phyloP scores from a whole-genome alignment of 768 basidiomycete species.

The Bullera alba region DNA sequence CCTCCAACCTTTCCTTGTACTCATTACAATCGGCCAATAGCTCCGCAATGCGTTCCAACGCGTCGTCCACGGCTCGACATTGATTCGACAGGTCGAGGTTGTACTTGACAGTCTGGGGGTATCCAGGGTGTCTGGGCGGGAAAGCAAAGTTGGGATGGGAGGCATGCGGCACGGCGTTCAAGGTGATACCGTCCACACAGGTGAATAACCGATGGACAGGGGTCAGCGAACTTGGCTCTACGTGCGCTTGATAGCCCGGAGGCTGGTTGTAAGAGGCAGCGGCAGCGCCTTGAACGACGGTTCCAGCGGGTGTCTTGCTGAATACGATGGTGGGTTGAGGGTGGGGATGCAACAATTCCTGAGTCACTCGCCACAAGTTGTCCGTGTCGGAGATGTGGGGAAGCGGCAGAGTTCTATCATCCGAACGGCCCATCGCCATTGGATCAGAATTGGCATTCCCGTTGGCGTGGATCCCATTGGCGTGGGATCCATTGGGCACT shows the following conservation, averaged over 20 bases:
- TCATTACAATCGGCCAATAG: slow-evolving; percentile 45
- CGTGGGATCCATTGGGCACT: slow-evolving; percentile 2
- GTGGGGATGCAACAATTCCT: slow-evolving; percentile 21
- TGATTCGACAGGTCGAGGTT: slow-evolving; percentile 39
- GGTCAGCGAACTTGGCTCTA: slow-evolving; percentile 18
- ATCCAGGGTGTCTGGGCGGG: slow-evolving; percentile 12
- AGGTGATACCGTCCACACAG: slow-evolving; percentile 33
- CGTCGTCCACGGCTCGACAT: slow-evolving; percentile 36
- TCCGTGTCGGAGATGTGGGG: slow-evolving; percentile 33
- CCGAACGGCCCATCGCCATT: no score
- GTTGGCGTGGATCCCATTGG: background rate
- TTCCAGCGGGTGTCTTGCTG: slow-evolving; percentile 11
- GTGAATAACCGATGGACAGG: slow-evolving; percentile 42
- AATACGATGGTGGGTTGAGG: slow-evolving; percentile 19
- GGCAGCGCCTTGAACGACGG: background rate
- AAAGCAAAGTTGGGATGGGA: slow-evolving; percentile 16
- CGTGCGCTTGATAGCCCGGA: no score
- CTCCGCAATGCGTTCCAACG: slow-evolving; percentile 41
- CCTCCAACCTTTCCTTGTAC: slow-evolving; percentile 45
- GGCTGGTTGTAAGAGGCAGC: slow-evolving; percentile 2
- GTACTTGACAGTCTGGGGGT: slow-evolving; percentile 25
- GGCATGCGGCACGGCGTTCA: slow-evolving; percentile 18
- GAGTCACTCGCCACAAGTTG: slow-evolving; percentile 35
- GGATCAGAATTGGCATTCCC: background rate
- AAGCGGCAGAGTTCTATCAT: slow-evolving; percentile 14